phyloP scores from a whole-genome alignment of 2,329 filamentous ascomycete species.

The Colletotrichum abscissum region DNA sequence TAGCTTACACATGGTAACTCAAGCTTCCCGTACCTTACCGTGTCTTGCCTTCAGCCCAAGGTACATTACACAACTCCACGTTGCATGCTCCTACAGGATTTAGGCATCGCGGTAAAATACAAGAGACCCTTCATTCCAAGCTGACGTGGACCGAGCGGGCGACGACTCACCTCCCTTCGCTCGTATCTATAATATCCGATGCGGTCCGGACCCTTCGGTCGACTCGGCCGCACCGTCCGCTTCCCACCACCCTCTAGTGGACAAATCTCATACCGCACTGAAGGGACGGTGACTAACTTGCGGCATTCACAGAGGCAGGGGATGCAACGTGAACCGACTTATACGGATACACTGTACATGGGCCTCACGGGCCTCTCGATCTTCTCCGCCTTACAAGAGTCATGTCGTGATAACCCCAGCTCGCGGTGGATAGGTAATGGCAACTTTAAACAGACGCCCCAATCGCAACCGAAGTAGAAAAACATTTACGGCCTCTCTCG shows the following conservation, averaged over 20 bases:
- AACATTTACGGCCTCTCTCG: neutral
- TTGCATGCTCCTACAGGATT: neutral
- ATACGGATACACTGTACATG: neutral
- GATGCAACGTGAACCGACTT: too few species aligned
- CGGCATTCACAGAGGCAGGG: too few species aligned
- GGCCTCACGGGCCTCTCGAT: neutral
- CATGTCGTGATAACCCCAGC: neutral
- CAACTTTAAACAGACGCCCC: conserved; percentile 25
- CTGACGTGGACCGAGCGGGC: conserved; percentile 14
- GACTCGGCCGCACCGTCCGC: neutral
- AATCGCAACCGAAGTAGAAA: neutral
- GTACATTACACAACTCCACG: neutral
- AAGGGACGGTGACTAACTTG: too few species aligned
- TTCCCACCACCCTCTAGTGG: neutral
- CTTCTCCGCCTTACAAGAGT: neutral
- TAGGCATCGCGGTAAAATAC: neutral
- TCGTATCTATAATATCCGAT: neutral
- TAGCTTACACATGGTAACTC: neutral
- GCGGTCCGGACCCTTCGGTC: conserved; percentile 12
- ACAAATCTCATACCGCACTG: neutral
- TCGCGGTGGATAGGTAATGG: neutral
- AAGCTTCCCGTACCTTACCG: too few species aligned
- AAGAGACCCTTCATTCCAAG: neutral
- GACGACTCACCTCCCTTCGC: neutral
- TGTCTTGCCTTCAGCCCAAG: neutral